Base-by-base conservation (phyloP, 1,284 basidiomycete genomes). In the Ganoderma resinaceum region DNA sequence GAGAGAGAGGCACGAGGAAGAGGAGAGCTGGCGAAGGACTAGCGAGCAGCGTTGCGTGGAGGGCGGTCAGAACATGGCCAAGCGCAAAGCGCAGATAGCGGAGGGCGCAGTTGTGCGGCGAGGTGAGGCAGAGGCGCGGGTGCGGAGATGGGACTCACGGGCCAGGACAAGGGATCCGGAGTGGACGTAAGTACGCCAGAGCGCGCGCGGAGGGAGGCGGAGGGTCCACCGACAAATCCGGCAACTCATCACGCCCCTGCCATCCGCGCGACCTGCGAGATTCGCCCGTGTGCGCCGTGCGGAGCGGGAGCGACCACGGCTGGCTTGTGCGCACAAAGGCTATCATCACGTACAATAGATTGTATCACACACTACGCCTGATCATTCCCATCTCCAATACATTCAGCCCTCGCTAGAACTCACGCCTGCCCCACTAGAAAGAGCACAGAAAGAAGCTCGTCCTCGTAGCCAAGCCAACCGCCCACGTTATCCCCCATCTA, bases 51-150 rank as follows among this genome's bases (percentile, higher is more conserved):
- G 20, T 9, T 49, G 12, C 46, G 66, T 64, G 55, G 46, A 64
- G 40, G 61, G 35, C 59, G 40, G 35, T 55, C 35, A 61, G 29
- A 38, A 8, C 58, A 60, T 60, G 57, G 57, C 14, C 57, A 58
- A 58, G 57, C 20, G 35, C 33, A 60, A 37, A 35, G 55, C 20
- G 18, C 29, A 29, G 31, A 18, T 1, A 31, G 16, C 1, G 12
- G 52, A 31, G 20, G 20, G 55, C 33, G 55, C 20, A 7, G 55
- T 12, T 14, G 52, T 66, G 64, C 64, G 64, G 58, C 46, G 64
- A 66, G 58, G 43, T 65, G 64, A 65, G 64, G n/a, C 64, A 53
- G 43, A 61, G 64, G 31, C 64, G 64, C 64, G 35, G 64, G 29
- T 37, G 53, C 53, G 63, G 57, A 46, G 42, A 35, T 33, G 35